Percentiles rank a stretch among this genome's conserved stretches.
phyloP scores from a whole-genome alignment of 2,329 filamentous ascomycete genomes.

The Colletotrichum nymphaeae region DNA sequence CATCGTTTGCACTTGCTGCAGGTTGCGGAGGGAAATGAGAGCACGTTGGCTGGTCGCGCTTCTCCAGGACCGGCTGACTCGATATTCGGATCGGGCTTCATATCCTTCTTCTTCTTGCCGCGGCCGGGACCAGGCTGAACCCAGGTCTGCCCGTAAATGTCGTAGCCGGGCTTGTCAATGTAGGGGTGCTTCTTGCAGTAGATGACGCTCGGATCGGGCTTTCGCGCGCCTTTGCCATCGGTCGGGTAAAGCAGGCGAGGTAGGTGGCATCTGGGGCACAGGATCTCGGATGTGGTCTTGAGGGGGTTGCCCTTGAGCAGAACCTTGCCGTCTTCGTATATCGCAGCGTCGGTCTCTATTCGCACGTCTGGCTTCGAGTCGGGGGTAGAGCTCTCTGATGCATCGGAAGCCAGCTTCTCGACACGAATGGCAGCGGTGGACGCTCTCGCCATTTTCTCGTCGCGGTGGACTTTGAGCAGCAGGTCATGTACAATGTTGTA shows the following conservation, averaged over 20 bases:
- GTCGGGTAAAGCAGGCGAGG: slow-evolving; percentile 79
- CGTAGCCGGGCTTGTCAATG: slow-evolving; percentile 79
- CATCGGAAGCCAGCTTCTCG: slow-evolving; percentile 70
- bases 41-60: slow-evolving; percentile 69
- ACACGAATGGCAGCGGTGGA: slow-evolving; percentile 72
- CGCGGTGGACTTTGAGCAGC: slow-evolving; percentile 78
- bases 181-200: slow-evolving; percentile 86
- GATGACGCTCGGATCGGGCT: slow-evolving; percentile 74
- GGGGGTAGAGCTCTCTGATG: slow-evolving; percentile 63
- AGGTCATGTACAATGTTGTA: slow-evolving; percentile 83
- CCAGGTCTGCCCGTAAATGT: slow-evolving; percentile 87
- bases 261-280: slow-evolving; percentile 80
- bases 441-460: slow-evolving; percentile 81
- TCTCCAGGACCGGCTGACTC: slow-evolving; percentile 61
- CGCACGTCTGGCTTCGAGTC: slow-evolving; percentile 67
- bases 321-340: slow-evolving; percentile 77
- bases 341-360: slow-evolving; percentile 74
- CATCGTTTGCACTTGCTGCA: slow-evolving; percentile 76
- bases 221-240: slow-evolving; percentile 74
- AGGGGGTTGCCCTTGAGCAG: slow-evolving; percentile 79
- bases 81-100: slow-evolving; percentile 65
- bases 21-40: slow-evolving; percentile 73
- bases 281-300: slow-evolving; percentile 76
- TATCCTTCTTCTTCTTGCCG: slow-evolving; percentile 84
- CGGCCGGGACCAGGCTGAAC: slow-evolving; percentile 76